Evolutionary conservation across 768 basidiomycete species (phyloP).

Genomic region (Chlorophyllum brunneum): DNA sequence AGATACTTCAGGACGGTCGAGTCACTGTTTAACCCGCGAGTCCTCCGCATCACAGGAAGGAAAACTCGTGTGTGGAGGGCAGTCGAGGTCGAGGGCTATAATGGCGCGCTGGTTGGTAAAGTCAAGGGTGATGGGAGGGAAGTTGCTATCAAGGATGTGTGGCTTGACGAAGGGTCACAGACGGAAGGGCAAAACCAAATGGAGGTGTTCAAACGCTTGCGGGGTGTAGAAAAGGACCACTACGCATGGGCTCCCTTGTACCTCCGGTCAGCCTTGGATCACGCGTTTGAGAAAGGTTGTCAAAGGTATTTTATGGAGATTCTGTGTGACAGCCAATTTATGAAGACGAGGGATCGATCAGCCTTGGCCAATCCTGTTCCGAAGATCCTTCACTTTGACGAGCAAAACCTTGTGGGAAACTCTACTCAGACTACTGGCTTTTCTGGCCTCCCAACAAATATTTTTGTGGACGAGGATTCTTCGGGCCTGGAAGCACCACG

Average conservation of each 20-base stretch:
- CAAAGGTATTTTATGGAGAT: slow-evolving; percentile 7
- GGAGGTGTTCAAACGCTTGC: slow-evolving; percentile 10
- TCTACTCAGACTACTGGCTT: neutral
- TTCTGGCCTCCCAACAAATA: neutral
- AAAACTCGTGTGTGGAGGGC: slow-evolving; percentile 16
- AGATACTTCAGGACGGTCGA: neutral
- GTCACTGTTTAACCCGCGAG: neutral
- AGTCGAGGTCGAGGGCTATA: neutral
- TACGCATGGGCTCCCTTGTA: neutral
- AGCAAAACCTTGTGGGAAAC: neutral
- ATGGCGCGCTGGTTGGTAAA: neutral
- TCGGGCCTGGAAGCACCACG: neutral
- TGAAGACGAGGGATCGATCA: neutral
- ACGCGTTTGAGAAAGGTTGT: neutral
- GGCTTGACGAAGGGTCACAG: slow-evolving; percentile 13
- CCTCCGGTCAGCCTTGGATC: neutral
- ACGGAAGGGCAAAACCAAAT: slow-evolving; percentile 16
- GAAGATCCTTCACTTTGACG: neutral
- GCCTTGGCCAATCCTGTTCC: neutral
- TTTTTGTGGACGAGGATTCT: neutral
- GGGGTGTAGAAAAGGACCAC: neutral
- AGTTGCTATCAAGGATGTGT: slow-evolving; percentile 19
- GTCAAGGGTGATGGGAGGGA: neutral
- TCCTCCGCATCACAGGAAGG: slow-evolving; percentile 10
- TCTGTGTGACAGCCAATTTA: neutral